A percentile compares a stretch with the other conserved stretches of the same genome.
phyloP scores from a whole-genome alignment of 176 grass and related monocot species.

The Thalia dealbata region DNA sequence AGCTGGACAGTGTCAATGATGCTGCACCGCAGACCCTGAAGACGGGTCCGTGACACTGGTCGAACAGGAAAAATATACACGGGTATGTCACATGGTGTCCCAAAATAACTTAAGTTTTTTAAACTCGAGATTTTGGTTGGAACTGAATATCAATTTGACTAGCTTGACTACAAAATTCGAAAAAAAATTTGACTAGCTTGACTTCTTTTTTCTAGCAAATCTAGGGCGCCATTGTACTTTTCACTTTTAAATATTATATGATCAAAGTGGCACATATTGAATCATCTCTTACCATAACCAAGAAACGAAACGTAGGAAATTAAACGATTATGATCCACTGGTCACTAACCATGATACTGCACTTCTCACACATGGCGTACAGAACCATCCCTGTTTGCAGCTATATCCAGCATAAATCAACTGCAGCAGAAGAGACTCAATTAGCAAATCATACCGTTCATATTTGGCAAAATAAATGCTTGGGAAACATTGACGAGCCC shows the following conservation, averaged over 20 bases:
- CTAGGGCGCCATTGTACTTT: not conserved
- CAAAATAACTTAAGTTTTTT: not conserved
- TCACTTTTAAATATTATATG: not conserved
- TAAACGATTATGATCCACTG: not conserved
- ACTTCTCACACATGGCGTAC: conserved; percentile 6
- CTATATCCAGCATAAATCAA: conserved; percentile 6
- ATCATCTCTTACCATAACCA: not conserved
- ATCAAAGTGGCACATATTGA: not conserved
- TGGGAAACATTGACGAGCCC: not conserved
- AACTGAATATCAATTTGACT: not conserved
- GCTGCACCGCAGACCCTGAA: too few relatives aligned
- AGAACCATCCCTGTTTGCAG: conserved; percentile 14
- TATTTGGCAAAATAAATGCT: not conserved
- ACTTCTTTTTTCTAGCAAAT: not conserved
- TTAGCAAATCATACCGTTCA: not conserved
- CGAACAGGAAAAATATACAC: too few relatives aligned
- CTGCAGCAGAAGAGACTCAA: not conserved
- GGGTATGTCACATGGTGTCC: too few relatives aligned
- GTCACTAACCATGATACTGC: conserved; percentile 1
- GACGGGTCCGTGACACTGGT: too few relatives aligned
- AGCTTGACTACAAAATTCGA: too few relatives aligned
- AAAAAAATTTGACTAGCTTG: not conserved
- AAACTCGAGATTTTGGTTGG: not conserved
- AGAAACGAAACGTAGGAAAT: not conserved
- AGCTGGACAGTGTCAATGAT: too few relatives aligned